A percentile compares a stretch with the other conserved stretches of the same genome.
These are phyloP conservation scores for Larix kaempferi DNA, from an alignment of 75 land plant species.

Conservation along the genomic window DNA sequence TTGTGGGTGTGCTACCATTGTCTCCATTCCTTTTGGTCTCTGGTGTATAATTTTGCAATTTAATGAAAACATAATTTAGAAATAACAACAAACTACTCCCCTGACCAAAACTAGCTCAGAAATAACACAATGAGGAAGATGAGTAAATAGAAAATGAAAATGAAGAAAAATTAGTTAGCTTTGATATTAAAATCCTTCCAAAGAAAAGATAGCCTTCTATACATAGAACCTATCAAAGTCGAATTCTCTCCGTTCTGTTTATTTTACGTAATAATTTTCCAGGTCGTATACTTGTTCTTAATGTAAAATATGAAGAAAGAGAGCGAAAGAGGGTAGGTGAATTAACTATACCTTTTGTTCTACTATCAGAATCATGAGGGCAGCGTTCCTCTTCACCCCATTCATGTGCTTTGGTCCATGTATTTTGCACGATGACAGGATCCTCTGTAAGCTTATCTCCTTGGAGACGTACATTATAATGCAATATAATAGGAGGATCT, in stretches of 20 bases:
- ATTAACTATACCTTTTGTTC: conserved; percentile 8
- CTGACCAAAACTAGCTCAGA: background rate
- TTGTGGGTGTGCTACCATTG: background rate
- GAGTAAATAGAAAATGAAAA: background rate
- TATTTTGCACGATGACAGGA: conserved; percentile 71
- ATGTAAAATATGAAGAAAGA: background rate
- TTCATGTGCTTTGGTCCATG: conserved; percentile 60
- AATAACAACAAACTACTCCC: background rate
- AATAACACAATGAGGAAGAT: background rate
- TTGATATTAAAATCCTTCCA: background rate
- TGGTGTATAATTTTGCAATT: background rate
- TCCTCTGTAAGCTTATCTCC: conserved; percentile 61
- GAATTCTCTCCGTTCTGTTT: background rate
- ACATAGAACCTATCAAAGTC: background rate
- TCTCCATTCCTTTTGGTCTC: background rate
- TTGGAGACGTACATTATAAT: conserved; percentile 61
- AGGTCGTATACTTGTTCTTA: background rate
- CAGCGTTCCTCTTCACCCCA: conserved; percentile 86
- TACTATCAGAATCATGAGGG: conserved; percentile 30
- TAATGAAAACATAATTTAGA: background rate
- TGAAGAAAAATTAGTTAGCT: background rate
- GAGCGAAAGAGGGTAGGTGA: background rate
- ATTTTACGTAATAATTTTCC: background rate
- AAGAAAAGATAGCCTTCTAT: background rate
- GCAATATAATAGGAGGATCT: conserved; percentile 61